A percentile compares a stretch with the other conserved stretches of the same genome.
These are phyloP conservation scores for Chaetomium globosum DNA, from an alignment of 2,329 filamentous ascomycete genomes.

Conservation along the genomic window DNA sequence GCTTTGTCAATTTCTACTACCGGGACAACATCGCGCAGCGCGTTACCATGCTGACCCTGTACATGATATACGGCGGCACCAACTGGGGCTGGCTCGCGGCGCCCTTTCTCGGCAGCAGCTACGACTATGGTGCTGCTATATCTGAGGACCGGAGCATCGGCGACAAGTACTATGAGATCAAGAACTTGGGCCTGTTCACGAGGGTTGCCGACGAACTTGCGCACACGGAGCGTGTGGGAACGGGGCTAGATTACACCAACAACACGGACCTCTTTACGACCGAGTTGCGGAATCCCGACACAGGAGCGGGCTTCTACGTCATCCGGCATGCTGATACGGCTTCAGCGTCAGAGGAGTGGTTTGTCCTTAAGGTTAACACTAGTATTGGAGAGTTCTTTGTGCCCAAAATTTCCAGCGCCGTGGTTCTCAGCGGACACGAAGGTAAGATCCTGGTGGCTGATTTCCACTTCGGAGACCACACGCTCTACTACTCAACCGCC, in stretches of 20 bases:
- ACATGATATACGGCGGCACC: conserved; percentile 21
- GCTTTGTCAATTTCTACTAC: conserved; percentile 21
- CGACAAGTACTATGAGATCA: conserved; percentile 21
- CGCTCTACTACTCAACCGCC: conserved; percentile 11
- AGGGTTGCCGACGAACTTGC: conserved; percentile 9
- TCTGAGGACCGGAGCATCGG: conserved; percentile 12
- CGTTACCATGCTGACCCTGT: conserved; percentile 9
- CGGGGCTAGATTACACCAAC: background rate
- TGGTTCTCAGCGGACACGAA: conserved; percentile 9
- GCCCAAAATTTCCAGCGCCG: conserved; percentile 10
- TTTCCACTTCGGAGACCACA: conserved; percentile 10
- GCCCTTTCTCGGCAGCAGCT: conserved; percentile 13
- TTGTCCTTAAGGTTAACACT: background rate
- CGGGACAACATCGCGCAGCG: conserved; percentile 14
- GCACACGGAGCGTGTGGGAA: background rate
- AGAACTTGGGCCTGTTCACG: conserved; percentile 4
- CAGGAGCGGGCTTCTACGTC: conserved; percentile 6
- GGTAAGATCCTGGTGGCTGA: conserved; percentile 2
- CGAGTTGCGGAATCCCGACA: conserved; percentile 8
- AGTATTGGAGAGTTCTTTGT: conserved; percentile 12
- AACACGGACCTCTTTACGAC: conserved; percentile 11
- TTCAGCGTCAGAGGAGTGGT: conserved; percentile 6
- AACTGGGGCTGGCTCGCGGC: conserved; percentile 19
- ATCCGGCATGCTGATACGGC: conserved; percentile 4
- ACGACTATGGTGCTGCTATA: conserved; percentile 17